phyloP scores from a whole-genome alignment of 768 basidiomycete genomes.

The Pisolithus marmoratus region DNA sequence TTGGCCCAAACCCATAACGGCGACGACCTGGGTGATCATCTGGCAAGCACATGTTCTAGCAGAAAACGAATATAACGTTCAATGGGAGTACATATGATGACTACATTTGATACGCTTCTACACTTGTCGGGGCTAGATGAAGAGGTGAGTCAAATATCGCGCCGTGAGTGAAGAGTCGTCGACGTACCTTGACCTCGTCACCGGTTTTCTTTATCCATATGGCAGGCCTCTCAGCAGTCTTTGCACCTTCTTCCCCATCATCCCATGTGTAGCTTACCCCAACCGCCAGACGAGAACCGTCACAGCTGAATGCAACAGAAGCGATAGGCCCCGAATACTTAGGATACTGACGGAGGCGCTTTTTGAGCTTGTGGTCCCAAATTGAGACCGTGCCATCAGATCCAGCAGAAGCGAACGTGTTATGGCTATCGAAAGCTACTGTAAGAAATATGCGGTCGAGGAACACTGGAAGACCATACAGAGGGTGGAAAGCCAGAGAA shows the following conservation, averaged over 20 bases:
- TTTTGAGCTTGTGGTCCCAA: constrained; percentile 97
- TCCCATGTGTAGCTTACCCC: constrained; percentile 90
- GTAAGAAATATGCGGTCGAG: neutral
- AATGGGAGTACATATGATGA: too few species aligned
- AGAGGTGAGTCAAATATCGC: too few species aligned
- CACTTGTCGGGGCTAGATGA: too few species aligned
- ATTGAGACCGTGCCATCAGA: constrained; percentile 92
- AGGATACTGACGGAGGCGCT: constrained; percentile 85
- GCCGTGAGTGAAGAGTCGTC: too few species aligned
- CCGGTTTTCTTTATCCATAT: constrained; percentile 60
- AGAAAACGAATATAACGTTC: too few species aligned
- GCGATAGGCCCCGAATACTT: constrained; percentile 75
- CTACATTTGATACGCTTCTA: too few species aligned
- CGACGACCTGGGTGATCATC: too few species aligned
- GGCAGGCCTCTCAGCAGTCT: constrained; percentile 55
- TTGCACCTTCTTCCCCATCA: constrained; percentile 69
- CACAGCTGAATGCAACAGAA: constrained; percentile 74
- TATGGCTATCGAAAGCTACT: constrained; percentile 47
- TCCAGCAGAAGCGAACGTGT: constrained; percentile 93
- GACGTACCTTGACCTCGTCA: constrained; percentile 67
- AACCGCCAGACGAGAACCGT: constrained; percentile 79
- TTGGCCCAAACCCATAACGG: too few species aligned
- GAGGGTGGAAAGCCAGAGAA: constrained; percentile 88
- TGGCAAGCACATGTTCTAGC: too few species aligned
- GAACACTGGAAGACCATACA: constrained; percentile 37